Conservation (phyloP, 2,329 filamentous ascomycete genomes). For the Ophiocordyceps camponoti-rufipedis region DNA sequence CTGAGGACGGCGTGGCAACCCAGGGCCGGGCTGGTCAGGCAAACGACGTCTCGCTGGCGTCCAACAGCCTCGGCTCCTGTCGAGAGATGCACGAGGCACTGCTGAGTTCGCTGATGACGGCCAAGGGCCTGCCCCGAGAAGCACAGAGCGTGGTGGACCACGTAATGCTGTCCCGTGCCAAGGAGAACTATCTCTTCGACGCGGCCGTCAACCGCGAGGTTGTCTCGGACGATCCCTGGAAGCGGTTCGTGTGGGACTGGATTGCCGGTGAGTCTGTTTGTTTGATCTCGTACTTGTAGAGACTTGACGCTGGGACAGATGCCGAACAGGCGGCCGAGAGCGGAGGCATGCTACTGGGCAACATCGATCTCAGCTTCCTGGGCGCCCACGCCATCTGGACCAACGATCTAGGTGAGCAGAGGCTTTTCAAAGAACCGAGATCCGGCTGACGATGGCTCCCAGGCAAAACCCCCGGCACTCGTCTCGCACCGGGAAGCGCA, state of each 20-base stretch:
- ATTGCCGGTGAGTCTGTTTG: conserved; percentile 32
- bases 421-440: background rate
- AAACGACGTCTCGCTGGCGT: conserved; percentile 18
- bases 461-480: conserved; percentile 29
- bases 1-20: conserved; percentile 10
- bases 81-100: conserved; percentile 39
- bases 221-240: conserved; percentile 53
- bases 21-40: conserved; percentile 7
- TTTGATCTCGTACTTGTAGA: conserved; percentile 5
- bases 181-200: conserved; percentile 45
- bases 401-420: conserved; percentile 39
- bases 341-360: conserved; percentile 50
- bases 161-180: conserved; percentile 38
- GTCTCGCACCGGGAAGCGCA: conserved; percentile 25
- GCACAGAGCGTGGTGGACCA: conserved; percentile 36
- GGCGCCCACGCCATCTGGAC: conserved; percentile 58
- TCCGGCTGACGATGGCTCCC: background rate
- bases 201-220: conserved; percentile 46
- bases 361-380: conserved; percentile 57
- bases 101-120: conserved; percentile 24
- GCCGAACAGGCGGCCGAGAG: conserved; percentile 45
- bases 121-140: conserved; percentile 27
- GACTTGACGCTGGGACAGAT: conserved; percentile 17
- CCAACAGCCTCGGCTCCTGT: conserved; percentile 25
- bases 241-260: conserved; percentile 67